Base-by-base conservation (phyloP, 331 rosid genomes). In the Quercus phellos region DNA sequence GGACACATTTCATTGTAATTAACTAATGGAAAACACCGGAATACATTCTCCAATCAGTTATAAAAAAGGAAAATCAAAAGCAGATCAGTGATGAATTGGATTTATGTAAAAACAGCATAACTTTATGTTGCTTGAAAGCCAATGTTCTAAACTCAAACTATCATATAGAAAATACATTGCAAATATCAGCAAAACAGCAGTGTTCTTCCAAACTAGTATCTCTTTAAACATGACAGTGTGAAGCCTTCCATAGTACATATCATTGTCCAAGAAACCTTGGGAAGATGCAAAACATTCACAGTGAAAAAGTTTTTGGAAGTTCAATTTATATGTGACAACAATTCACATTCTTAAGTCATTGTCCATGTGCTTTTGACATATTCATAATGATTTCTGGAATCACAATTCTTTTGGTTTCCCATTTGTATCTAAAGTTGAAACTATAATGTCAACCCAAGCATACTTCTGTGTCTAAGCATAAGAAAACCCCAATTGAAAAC, bases 21-120 rank as follows among this genome's bases (percentile, higher is more conserved):
- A 72, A 77, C 75, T 17, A 75, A 82, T 63, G 60, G 14, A 59
- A 79, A 74, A 80, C 51, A 78, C 42, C 21, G 53, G 75, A 60
- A 72, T 35, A 46, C 29, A 77, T 72, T 46, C 53, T 51, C 53
- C 12, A 75, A 60, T 60, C 32, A 19, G 73, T 24, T 29, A 55
- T 51, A 72, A 46, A 64, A 74, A 30, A n/a, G 4, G 6, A 4
- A 0, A 5, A 17, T 55, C 43, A 70, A 26, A 26, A 42, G 53
- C 75, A 50, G 27, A 63, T 22, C n/a, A 72, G 1, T 43, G 35
- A 46, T 19, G 69, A 24, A 22, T 51, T 21, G 29, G 30, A 29
- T 69, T 63, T 66, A 35, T 26, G 64, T 63, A 59, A 32, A 29
- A 59, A 26, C 14, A 26, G 35, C 35, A 26, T 4, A 29, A 9